Evolutionary conservation across 2,329 filamentous ascomycete genomes (phyloP), one percentile per base, ranked within the genome.

Genomic region (Penicillium thymicola): DNA sequence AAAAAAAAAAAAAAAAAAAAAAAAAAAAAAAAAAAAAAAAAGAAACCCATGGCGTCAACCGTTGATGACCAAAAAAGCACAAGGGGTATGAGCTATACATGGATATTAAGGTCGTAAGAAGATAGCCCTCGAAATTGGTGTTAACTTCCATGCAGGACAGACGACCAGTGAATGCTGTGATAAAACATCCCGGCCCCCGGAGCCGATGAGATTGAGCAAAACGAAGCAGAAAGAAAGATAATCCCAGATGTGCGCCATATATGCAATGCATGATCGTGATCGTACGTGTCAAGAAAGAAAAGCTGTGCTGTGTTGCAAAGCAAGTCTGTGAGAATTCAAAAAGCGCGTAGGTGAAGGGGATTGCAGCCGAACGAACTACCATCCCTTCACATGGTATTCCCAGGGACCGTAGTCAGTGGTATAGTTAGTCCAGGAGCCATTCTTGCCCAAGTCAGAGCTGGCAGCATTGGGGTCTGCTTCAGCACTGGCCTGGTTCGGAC

Each of bases 381-480:
- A 96, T 68, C 90, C 91, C 72, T 90, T 89, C 61, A 87, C 83
- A 72, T 95, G 89, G 76, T 94, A 95, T 68, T 92, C 90, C 71
- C 85, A 85, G n/a, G 89, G 85, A 43, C 91, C 90, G 71, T 88
- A 86, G 69, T 89, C 86, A 68, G 95, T 66, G 9, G 64, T 92
- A 75, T 92, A 94, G 67, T 94, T 86, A 73, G 94, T 94, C 85
- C 85, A 93, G 67, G 88, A 91, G 67, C 82, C 85, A 67, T 87
- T 85, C 68, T 89, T 88, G 59, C 82, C 79, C 54, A 80, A 67
- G 78, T 88, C 76, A 77, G 69, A 56, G 57, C 54, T 64, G 34
- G 59, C 40, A 10, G 61, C 52, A 48, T 64, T 58, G 2, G 58
- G 47, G 34, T 57, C 60, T 5, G 65, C 58, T 16, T 58, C 58